Base-by-base conservation (phyloP, 2,329 filamentous ascomycete species). In the Akanthomyces lecanii region DNA sequence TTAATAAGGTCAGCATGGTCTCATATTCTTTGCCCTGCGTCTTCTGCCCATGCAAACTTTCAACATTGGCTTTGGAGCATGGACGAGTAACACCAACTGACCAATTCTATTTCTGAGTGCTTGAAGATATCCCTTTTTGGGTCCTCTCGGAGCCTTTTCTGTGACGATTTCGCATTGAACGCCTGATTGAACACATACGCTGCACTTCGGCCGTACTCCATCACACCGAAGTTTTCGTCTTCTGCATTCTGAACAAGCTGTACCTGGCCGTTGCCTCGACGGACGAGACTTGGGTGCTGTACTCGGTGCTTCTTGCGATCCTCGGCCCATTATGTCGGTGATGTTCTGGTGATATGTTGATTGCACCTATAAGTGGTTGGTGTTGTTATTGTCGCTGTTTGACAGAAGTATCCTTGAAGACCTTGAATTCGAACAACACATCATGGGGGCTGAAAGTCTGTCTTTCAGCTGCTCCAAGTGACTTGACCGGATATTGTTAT, bases 201-300 rank as follows among this genome's bases (percentile, higher is more conserved):
- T 25, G 53, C 64, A 65, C 21, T 59, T 62, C 14, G 64, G 64
- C 25, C 63, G 61, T 25, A 58, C 25, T 18, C 64, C 55, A 36
- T 65, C 64, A 30, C 64, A 65, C 11, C 64, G 52, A 21, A 65
- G 57, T 18, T 65, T 65, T 16, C 64, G 64, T 7, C 64, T 36
- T 23, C 64, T 55, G n/a, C 64, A 65, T 30, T 65, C 64, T 33
- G 63, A 38, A 18, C 64, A 65, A 12, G 64, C 64, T 52, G 50
- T 52, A 36, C 61, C 61, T n/a, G 61, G 63, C 28, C 44, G 45
- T 45, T 65, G 63, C 7, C 63, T 45, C 23, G 30, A 30, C 3
- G 25, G 5, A 25, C 50, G 50, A 52, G 50, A 18, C 50, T 52
- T 36, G 5, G 7, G 7, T 11, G 7, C 33, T 11, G 33, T 36